Percentiles rank a stretch among this genome's conserved stretches.
phyloP scores from a whole-genome alignment of 257 asterid species.

The Solanum sitiens region DNA sequence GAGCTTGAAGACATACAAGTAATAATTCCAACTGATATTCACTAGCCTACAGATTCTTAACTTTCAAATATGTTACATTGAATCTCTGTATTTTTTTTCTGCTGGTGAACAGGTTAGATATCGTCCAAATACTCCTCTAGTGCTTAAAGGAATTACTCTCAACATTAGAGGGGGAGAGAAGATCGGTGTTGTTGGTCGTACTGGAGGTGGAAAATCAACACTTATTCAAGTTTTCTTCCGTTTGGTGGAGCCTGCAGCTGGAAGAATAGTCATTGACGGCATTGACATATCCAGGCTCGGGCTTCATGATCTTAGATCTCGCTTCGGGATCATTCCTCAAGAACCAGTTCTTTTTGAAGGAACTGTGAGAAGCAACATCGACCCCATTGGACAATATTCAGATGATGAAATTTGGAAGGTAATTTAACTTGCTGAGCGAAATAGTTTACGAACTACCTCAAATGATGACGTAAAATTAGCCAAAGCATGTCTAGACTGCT shows the following conservation, averaged over 20 bases:
- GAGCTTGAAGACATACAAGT: constrained; percentile 64
- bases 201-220: constrained; percentile 98
- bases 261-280: constrained; percentile 62
- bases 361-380: constrained; percentile 90
- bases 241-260: constrained; percentile 91
- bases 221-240: constrained; percentile 85
- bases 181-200: constrained; percentile 94
- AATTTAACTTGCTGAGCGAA: neutral
- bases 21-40: neutral
- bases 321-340: constrained; percentile 96
- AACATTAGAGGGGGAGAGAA: constrained; percentile 83
- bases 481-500: neutral
- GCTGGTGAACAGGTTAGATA: constrained; percentile 57
- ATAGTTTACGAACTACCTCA: neutral
- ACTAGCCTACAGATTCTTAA: neutral
- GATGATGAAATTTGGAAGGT: constrained; percentile 98
- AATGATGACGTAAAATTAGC: neutral
- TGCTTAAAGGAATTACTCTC: constrained; percentile 69
- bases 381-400: constrained; percentile 69
- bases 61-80: neutral
- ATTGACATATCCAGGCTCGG: constrained; percentile 65
- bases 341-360: constrained; percentile 98
- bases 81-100: neutral
- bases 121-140: constrained; percentile 82
- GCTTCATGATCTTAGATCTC: constrained; percentile 91